A percentile compares a stretch with the other conserved stretches of the same genome.
These are phyloP conservation scores for Domatiomyces catenatus DNA, from an alignment of 2,329 filamentous ascomycete genomes.

Conservation along the genomic window DNA sequence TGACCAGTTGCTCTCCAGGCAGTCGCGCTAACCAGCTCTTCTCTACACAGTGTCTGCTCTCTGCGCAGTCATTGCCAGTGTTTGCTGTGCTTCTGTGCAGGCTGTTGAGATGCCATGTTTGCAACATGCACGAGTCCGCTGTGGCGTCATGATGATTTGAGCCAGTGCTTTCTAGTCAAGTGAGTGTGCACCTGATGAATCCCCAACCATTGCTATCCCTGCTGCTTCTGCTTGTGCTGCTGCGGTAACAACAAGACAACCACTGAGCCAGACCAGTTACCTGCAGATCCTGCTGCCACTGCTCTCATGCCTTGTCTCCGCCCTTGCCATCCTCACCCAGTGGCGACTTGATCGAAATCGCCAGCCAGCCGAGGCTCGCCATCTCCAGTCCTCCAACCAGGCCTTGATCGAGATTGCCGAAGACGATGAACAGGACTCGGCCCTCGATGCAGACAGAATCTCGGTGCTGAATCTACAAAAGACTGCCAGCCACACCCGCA, in stretches of 20 bases:
- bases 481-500: conserved; percentile 33
- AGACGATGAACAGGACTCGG: conserved; percentile 34
- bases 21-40: not conserved
- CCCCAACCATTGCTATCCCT: not conserved
- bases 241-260: not conserved
- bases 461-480: conserved; percentile 38
- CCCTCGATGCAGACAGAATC: conserved; percentile 37
- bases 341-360: not conserved
- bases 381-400: conserved; percentile 16
- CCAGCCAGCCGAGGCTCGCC: conserved; percentile 1
- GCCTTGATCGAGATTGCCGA: conserved; percentile 36
- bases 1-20: no score
- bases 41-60: not conserved
- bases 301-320: conserved; percentile 52
- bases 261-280: conserved; percentile 39
- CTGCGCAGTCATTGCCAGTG: not conserved
- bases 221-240: not conserved
- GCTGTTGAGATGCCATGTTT: conserved; percentile 30
- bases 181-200: conserved; percentile 20
- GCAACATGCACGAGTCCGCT: conserved; percentile 41
- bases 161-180: conserved; percentile 44
- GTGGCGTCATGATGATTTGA: conserved; percentile 49
- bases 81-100: not conserved
- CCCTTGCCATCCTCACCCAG: conserved; percentile 41
- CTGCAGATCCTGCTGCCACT: conserved; percentile 68